Base-by-base conservation (phyloP, 1,139 yeast genomes). In the Pichia sp. region DNA sequence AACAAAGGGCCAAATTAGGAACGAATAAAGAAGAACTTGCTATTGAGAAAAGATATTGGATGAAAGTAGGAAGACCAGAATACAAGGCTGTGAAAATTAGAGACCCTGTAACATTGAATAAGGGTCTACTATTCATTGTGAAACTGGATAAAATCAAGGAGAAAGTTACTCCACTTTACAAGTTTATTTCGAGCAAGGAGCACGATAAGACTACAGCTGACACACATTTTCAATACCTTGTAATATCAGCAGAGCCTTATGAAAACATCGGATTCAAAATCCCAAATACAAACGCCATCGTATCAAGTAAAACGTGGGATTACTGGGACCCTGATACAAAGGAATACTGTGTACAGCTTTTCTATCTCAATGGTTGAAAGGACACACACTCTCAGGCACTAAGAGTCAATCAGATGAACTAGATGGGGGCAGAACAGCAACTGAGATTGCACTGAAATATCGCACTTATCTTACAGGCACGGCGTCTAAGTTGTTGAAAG, bases 201-300 rank as follows among this genome's bases (percentile, higher is more conserved):
- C 79, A 82, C 38, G 62, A 70, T 14, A 58, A 68, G 2, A 79
- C 65, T 22, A 53, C 62, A 4, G 61, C 62, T 8, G 66, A 69
- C 42, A 63, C 68, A 35, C 49, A 59, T 38, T 59, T 59, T 56
- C 94, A 82, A 55, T 85, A 79, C 51, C 52, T 86, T 44, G 73
- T 85, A n/a, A 58, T 85, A 0, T 74, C 85, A 19, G 93, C 84
- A 0, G 94, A 84, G 52, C 95, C 95, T 1, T 86, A 84, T 55
- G 91, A 84, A 40, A 82, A 79, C 37, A 65, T 83, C 13, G 81
- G 78, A 3, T 65, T 86, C 45, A 77, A 82, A 37, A 64, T 86
- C 6, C 91, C 91, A 3, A 68, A 74, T 18, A 64, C 60, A 21
- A 68, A 69, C 22, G 72, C 78, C 16, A 82, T 75, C 47, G 63